phyloP scores from a whole-genome alignment of 2,329 filamentous ascomycete species.

The Ophiocordyceps australis region DNA sequence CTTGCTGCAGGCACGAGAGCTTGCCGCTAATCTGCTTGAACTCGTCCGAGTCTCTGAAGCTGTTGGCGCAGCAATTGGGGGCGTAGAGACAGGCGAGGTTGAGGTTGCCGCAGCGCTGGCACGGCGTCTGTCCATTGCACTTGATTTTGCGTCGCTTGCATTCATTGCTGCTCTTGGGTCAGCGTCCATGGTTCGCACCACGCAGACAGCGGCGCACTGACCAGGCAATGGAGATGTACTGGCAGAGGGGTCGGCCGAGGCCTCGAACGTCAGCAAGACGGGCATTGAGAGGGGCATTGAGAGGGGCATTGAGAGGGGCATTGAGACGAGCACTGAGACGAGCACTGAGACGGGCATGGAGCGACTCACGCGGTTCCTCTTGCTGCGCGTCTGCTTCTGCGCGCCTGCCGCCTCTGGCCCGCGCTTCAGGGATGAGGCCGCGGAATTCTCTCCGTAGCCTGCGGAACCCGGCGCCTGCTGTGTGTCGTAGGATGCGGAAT shows the following conservation, averaged over 20 bases:
- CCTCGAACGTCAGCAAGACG: not conserved
- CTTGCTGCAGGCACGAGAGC: constrained; percentile 59
- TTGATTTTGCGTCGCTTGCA: constrained; percentile 63
- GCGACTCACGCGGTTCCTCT: constrained; percentile 35
- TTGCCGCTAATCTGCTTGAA: constrained; percentile 68
- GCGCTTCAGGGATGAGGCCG: constrained; percentile 15
- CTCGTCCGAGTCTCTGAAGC: constrained; percentile 84
- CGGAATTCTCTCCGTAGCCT: constrained; percentile 31
- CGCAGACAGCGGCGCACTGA: constrained; percentile 13
- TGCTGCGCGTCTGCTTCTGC: constrained; percentile 39
- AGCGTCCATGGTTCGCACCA: not conserved
- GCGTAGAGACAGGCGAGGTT: constrained; percentile 48
- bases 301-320: no score
- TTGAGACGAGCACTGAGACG: no score
- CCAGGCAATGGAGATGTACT: constrained; percentile 15
- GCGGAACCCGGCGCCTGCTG: constrained; percentile 18
- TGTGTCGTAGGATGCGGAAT: constrained; percentile 13
- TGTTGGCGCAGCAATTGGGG: constrained; percentile 51
- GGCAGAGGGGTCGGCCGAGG: not conserved
- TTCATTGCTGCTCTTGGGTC: constrained; percentile 35
- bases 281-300: no score
- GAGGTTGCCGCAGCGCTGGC: constrained; percentile 50
- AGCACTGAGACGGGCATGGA: not conserved
- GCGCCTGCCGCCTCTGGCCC: constrained; percentile 20
- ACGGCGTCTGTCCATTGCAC: constrained; percentile 53